Evolutionary conservation across 106 monocot genomes (phyloP), one percentile per base, ranked within the genome.

Genomic region (Chionographis japonica): DNA sequence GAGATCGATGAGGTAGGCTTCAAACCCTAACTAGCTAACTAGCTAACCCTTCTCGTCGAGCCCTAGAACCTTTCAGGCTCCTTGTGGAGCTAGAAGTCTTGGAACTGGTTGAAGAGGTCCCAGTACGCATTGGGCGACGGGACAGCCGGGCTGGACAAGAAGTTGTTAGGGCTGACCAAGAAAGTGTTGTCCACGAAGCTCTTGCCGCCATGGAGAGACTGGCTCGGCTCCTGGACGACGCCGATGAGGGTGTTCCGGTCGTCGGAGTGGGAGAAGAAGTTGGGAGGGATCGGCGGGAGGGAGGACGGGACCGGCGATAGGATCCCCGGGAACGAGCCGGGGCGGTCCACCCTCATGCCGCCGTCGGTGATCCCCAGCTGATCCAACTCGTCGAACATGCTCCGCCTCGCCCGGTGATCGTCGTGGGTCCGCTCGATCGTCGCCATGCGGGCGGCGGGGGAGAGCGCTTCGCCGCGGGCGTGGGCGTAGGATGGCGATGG

Each of bases 21-120:
- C 27, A 27, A 27, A 27, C 27, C 27, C 27, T 27, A 27, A 27
- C 1, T 27, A 27, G 1, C 27, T 27, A 27, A 27, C 1, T 27
- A 27, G 1, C 27, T 27, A 27, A 27, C 27, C 27, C 27, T 27
- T 27, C 1, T 27, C 27, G 27, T 27, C 27, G 27, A 27, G 27
- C 9, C 9, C 46, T 46, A 6, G 46, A 46, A 6, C 46, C 9
- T 10, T 46, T 10, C 46, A 2, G 5, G 46, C 46, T 46, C 46
- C 9, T 46, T 46, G 8, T 46, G n/a, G 15, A 40, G 15, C 38
- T 40, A 68, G 52, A 68, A 40, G n/a, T 66, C 53, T 11, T 58
- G 49, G 62, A 59, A 52, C 6, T 76, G 75, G 18, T 76, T 75
- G 56, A 81, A 81, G 56, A 68, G 62, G 39, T 81, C 81, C 81